Base-by-base conservation (phyloP, 306 rosid genomes). In the Cajanus cajan region DNA sequence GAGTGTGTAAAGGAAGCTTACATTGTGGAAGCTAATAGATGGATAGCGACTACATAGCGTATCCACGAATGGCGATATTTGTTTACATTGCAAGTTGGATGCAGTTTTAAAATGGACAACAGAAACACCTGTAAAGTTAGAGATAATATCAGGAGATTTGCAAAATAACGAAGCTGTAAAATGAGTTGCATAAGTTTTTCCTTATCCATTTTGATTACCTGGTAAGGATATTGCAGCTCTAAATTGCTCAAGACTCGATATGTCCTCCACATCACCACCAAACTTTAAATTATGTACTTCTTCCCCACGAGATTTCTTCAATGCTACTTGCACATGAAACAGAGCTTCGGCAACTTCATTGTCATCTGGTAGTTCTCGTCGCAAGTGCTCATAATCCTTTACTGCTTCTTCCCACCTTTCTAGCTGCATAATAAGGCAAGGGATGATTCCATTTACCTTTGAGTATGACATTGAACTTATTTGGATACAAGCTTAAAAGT, bases 391-490 rank as follows among this genome's bases (percentile, higher is more conserved):
- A 36, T 88, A 92, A 79, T 92, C 97, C 64, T 71, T 77, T 12
- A 83, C 84, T 59, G 97, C 97, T 72, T 86, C 94, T 44, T 7
- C 92, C 97, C 97, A 92, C 68, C 82, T 86, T 86, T 92, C 96
- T 25, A 92, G 78, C 97, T 92, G 88, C 74, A 74, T 45, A 16
- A 45, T 44, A 71, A 62, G 40, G 69, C 82, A 82, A 76, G 22
- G 9, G 67, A 77, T 21, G 9, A 22, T 12, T 57, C 66, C 64
- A 82, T 14, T 24, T 68, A 64, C 5, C 50, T 68, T 34, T 31
- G 64, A 51, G 47, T 15, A 6, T 31, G 74, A 28, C 13, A 63
- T 51, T 11, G 48, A 14, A 62, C 21, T 1, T 1, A 3, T 1
- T 28, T 28, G 3, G 31, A 28, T 28, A 28, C 31, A 28, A 28